Percentiles rank a stretch among this genome's conserved stretches.
phyloP scores from a whole-genome alignment of 345 rosid species.

The Punica granatum region DNA sequence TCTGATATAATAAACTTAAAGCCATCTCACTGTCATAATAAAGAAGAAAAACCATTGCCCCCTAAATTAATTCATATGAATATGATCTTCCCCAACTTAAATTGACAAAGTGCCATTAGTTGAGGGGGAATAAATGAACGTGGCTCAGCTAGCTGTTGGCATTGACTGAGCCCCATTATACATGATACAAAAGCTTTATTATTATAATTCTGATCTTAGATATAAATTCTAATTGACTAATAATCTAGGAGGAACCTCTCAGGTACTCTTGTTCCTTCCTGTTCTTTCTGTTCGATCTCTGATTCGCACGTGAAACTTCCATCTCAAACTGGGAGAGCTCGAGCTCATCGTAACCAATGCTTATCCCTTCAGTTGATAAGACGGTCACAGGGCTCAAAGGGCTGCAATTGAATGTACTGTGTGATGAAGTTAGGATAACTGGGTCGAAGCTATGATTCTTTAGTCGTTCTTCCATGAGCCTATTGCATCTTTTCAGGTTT shows the following conservation, averaged over 20 bases:
- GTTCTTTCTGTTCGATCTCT: conserved; percentile 25
- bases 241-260: not conserved
- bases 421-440: not conserved
- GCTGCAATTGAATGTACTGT: conserved; percentile 12
- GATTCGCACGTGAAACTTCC: conserved; percentile 8
- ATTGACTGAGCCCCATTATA: not conserved
- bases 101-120: not conserved
- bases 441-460: conserved; percentile 9
- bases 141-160: not conserved
- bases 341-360: conserved; percentile 18
- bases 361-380: conserved; percentile 19
- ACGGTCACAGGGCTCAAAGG: conserved; percentile 61
- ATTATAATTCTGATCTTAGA: too few relatives aligned
- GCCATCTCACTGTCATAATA: too few relatives aligned
- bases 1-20: too few relatives aligned
- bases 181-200: not conserved
- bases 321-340: conserved; percentile 33
- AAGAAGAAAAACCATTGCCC: not conserved
- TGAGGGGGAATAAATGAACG: not conserved
- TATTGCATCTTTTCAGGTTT: conserved; percentile 25
- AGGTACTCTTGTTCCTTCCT: conserved; percentile 12
- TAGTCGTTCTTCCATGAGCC: conserved; percentile 23
- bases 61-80: not conserved
- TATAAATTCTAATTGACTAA: too few relatives aligned
- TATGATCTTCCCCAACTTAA: not conserved